A percentile compares a stretch with the other conserved stretches of the same genome.
phyloP scores from a whole-genome alignment of 2,329 filamentous ascomycete species.

The Zasmidium citrigriseum region DNA sequence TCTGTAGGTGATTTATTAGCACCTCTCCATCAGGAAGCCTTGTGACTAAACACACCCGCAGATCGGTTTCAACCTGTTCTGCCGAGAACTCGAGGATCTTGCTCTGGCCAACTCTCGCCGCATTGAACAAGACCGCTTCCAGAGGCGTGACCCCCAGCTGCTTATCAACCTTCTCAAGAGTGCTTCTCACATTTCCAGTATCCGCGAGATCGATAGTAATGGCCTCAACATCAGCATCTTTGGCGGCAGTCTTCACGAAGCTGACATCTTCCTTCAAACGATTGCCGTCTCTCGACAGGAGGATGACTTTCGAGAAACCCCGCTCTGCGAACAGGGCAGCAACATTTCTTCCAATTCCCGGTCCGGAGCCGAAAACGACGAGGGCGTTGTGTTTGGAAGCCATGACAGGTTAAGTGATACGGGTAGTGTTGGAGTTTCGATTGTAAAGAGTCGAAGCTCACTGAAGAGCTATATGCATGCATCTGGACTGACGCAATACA shows the following conservation, averaged over 20 bases:
- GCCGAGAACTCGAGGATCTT: slow-evolving; percentile 43
- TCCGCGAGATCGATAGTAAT: slow-evolving; percentile 47
- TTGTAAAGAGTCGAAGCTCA: too few relatives aligned
- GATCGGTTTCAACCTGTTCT: slow-evolving; percentile 50
- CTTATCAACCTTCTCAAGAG: slow-evolving; percentile 43
- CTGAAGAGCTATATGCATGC: too few relatives aligned
- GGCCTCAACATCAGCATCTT: slow-evolving; percentile 36
- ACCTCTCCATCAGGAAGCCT: neutral
- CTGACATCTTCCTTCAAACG: slow-evolving; percentile 27
- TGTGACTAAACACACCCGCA: slow-evolving; percentile 39
- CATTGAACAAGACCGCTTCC: slow-evolving; percentile 54
- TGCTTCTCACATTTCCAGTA: slow-evolving; percentile 35
- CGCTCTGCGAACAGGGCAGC: slow-evolving; percentile 29
- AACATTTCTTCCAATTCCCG: slow-evolving; percentile 31
- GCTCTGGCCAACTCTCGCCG: slow-evolving; percentile 46
- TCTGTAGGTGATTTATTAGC: slow-evolving; percentile 32
- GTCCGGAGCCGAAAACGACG: slow-evolving; percentile 33
- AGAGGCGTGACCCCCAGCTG: slow-evolving; percentile 36
- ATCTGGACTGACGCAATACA: neutral
- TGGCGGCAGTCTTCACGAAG: slow-evolving; percentile 19
- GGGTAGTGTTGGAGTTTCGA: too few relatives aligned
- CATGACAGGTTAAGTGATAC: too few relatives aligned
- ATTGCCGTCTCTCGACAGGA: slow-evolving; percentile 25
- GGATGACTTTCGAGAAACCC: slow-evolving; percentile 28
- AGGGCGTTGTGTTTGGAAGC: slow-evolving; percentile 23